These are phyloP conservation scores for Pseudotsuga menziesii DNA, from an alignment of 75 land plant genomes.

Conservation along the genomic window DNA sequence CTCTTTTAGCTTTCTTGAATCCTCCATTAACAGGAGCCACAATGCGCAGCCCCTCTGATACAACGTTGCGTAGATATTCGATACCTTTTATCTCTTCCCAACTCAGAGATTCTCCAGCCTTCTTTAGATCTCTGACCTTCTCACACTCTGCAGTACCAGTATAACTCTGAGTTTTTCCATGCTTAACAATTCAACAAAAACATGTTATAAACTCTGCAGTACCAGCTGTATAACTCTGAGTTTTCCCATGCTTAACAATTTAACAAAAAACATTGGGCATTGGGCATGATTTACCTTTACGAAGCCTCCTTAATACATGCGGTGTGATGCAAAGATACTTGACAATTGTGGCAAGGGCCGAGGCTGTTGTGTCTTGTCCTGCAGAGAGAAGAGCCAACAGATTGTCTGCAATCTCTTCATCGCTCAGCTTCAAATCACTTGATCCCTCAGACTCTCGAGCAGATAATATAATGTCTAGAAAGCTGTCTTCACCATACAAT, in stretches of 20 bases:
- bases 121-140: neutral
- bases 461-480: neutral
- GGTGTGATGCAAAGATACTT: constrained; percentile 4
- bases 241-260: too few relatives aligned
- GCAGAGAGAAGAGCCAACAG: constrained; percentile 6
- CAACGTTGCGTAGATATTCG: neutral
- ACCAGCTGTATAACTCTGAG: too few relatives aligned
- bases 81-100: neutral
- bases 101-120: neutral
- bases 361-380: constrained; percentile 31
- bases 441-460: neutral
- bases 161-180: too few relatives aligned
- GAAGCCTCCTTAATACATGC: neutral
- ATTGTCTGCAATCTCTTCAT: constrained; percentile 9
- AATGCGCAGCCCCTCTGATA: neutral
- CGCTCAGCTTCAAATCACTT: neutral
- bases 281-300: neutral
- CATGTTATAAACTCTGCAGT: too few relatives aligned
- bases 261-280: too few relatives aligned
- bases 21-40: constrained; percentile 1
- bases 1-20: neutral
- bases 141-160: neutral
- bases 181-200: too few relatives aligned
- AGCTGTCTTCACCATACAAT: neutral
- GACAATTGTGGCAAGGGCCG: constrained; percentile 16